A percentile compares a stretch with the other conserved stretches of the same genome.
These are phyloP conservation scores for Aspergillus jensenii DNA, from an alignment of 2,329 filamentous ascomycete genomes.

Conservation along the genomic window DNA sequence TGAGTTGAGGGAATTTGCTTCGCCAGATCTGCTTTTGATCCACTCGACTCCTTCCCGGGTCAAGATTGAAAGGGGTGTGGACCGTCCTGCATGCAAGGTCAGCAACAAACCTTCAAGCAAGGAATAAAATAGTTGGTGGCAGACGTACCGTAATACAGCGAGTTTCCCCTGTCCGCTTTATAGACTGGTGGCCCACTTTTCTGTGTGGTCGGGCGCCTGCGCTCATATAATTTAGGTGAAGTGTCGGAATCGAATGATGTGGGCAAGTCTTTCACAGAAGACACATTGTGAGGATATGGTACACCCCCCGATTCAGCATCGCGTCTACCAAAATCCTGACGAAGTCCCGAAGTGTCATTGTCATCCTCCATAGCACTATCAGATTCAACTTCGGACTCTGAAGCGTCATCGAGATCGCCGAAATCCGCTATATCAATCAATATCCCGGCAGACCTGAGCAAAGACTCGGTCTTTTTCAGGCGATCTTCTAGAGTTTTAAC, in stretches of 20 bases:
- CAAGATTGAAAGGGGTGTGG: constrained; percentile 93
- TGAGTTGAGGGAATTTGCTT: constrained; percentile 83
- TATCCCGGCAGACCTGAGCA: constrained; percentile 79
- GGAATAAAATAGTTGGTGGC: neutral
- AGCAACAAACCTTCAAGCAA: neutral
- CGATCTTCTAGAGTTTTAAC: constrained; percentile 92
- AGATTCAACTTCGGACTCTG: constrained; percentile 18
- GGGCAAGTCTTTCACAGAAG: neutral
- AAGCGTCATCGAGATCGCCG: constrained; percentile 22
- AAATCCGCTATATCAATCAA: constrained; percentile 70
- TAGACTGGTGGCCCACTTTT: constrained; percentile 68
- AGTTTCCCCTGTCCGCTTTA: constrained; percentile 83
- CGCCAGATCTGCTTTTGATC: constrained; percentile 95
- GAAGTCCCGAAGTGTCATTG: constrained; percentile 37
- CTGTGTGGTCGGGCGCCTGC: constrained; percentile 39
- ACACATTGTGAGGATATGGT: neutral
- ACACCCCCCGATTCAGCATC: neutral
- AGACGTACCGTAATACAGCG: constrained; percentile 67
- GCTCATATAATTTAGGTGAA: constrained; percentile 11
- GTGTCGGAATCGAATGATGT: constrained; percentile 13
- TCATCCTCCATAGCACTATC: constrained; percentile 28
- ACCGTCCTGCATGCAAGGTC: constrained; percentile 62
- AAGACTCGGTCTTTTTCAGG: constrained; percentile 82
- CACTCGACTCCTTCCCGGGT: constrained; percentile 94
- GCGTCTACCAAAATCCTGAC: neutral